Evolutionary conservation across 208 protist species (phyloP).

Genomic region (Angomonas ambiguus): DNA sequence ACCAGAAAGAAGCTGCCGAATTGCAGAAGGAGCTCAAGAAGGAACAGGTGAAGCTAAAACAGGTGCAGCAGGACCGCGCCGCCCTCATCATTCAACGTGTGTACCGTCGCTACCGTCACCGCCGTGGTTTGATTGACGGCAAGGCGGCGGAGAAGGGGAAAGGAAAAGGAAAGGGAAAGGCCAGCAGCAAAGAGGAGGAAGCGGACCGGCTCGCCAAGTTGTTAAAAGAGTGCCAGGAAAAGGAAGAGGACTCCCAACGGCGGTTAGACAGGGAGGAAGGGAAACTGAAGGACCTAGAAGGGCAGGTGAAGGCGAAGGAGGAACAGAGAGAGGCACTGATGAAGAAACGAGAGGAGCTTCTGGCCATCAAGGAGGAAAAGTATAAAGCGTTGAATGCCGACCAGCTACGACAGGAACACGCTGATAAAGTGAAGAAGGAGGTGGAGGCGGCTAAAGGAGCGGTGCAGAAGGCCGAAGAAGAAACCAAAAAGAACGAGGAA

Average conservation of each 20-base stretch:
- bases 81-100: slow-evolving; percentile 63
- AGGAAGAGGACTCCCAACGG: slow-evolving; percentile 27
- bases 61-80: slow-evolving; percentile 28
- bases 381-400: slow-evolving; percentile 29
- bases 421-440: slow-evolving; percentile 17
- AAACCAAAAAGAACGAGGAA: slow-evolving; percentile 14
- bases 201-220: slow-evolving; percentile 25
- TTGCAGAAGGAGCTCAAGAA: slow-evolving; percentile 38
- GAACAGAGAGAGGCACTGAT: slow-evolving; percentile 11
- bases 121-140: not conserved
- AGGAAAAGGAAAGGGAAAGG: not conserved
- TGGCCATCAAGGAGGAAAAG: slow-evolving; percentile 24
- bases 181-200: slow-evolving; percentile 11
- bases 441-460: slow-evolving; percentile 6
- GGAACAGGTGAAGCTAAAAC: slow-evolving; percentile 16
- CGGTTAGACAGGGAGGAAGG: slow-evolving; percentile 17
- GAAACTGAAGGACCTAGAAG: slow-evolving; percentile 18
- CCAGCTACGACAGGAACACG: slow-evolving; percentile 21
- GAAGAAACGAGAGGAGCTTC: slow-evolving; percentile 23
- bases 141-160: slow-evolving; percentile 2
- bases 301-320: slow-evolving; percentile 22
- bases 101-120: slow-evolving; percentile 23
- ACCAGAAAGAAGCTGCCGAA: slow-evolving; percentile 41
- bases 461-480: slow-evolving; percentile 17
- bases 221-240: slow-evolving; percentile 18